Conservation (phyloP, 2,329 filamentous ascomycete species). For the Fusarium sp. region DNA sequence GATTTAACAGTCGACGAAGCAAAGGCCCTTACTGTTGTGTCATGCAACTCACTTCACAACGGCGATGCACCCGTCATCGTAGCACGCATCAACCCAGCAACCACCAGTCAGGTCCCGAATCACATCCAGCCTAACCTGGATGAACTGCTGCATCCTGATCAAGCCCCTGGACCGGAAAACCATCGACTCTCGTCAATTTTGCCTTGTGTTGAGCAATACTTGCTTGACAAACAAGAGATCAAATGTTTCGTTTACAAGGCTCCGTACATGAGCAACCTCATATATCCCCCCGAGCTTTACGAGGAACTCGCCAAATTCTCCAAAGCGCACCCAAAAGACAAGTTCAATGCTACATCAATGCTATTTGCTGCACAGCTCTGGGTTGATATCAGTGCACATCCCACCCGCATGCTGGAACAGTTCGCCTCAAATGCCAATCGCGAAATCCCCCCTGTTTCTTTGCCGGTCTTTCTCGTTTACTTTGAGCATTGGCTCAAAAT, state of each 20-base stretch:
- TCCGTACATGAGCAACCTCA: not conserved
- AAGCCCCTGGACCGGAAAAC: not conserved
- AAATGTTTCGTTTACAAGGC: not conserved
- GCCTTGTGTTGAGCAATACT: not conserved
- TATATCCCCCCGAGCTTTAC: not conserved
- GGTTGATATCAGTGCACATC: not conserved
- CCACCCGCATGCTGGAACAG: not conserved
- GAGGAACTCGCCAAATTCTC: not conserved
- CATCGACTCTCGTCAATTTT: fast-evolving
- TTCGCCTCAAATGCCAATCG: too few relatives aligned
- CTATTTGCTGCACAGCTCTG: slow-evolving; percentile 2
- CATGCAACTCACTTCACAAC: not conserved
- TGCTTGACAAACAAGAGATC: not conserved
- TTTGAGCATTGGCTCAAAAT: slow-evolving; percentile 3
- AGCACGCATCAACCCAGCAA: not conserved
- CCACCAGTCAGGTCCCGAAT: not conserved
- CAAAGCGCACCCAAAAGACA: not conserved
- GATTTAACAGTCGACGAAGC: not conserved
- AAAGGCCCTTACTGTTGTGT: not conserved
- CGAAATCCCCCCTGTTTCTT: not conserved
- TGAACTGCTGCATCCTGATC: not conserved
- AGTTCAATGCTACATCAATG: slow-evolving; percentile 8
- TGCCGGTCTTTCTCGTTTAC: fast-evolving
- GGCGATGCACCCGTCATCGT: not conserved
- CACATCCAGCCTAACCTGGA: not conserved